Percentiles rank a stretch among this genome's conserved stretches.
Conservation (phyloP, 73 alveolate genomes). For the Uronychia setigera region DNA sequence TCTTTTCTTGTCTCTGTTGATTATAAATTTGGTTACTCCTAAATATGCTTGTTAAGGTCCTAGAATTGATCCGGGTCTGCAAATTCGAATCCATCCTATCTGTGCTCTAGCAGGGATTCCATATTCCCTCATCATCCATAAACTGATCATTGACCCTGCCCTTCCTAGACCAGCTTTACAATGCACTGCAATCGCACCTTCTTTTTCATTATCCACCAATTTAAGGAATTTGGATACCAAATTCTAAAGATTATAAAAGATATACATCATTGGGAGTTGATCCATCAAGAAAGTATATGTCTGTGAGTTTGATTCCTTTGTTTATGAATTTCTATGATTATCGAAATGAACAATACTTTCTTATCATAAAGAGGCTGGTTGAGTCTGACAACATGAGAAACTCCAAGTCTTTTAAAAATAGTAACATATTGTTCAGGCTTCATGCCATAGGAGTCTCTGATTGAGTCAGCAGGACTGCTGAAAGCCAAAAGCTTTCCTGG, state of each 20-base stretch:
- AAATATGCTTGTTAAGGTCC: conserved; percentile 74
- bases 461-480: conserved; percentile 35
- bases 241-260: conserved; percentile 64
- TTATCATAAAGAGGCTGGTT: conserved; percentile 75
- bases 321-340: conserved; percentile 52
- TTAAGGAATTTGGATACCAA: conserved; percentile 77
- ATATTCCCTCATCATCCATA: conserved; percentile 74
- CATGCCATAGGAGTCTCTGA: conserved; percentile 40
- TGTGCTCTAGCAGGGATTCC: conserved; percentile 79
- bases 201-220: conserved; percentile 81
- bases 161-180: conserved; percentile 99
- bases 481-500: conserved; percentile 60
- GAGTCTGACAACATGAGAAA: conserved; percentile 72
- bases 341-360: background rate
- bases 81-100: conserved; percentile 87
- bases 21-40: background rate
- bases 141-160: conserved; percentile 93
- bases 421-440: conserved; percentile 79
- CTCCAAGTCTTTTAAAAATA: conserved; percentile 73
- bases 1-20: background rate
- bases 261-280: conserved; percentile 82
- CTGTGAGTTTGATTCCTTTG: conserved; percentile 85
- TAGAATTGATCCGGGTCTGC: conserved; percentile 90
- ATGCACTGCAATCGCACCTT: conserved; percentile 95
- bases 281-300: conserved; percentile 94